Evolutionary conservation across 2,329 filamentous ascomycete genomes (phyloP).

Genomic region (Ceratocystis cacaofunesta): DNA sequence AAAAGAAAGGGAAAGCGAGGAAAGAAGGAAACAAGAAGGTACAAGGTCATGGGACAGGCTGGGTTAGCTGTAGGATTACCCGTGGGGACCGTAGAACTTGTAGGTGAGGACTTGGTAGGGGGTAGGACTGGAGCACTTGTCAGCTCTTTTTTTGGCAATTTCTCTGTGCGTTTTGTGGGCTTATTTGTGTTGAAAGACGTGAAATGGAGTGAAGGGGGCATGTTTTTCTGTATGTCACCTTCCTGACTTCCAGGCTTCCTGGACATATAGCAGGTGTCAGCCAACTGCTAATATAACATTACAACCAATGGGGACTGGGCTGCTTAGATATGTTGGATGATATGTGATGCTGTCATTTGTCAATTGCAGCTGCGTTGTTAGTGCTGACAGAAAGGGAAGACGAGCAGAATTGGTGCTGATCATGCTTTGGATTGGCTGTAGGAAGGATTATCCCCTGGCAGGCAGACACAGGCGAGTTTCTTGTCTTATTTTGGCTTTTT

Average conservation of each 20-base stretch:
- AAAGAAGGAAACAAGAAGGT: no score
- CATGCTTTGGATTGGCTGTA: neutral
- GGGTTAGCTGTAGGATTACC: neutral
- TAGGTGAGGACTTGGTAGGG: no score
- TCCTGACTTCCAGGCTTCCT: neutral
- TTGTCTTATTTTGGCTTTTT: neutral
- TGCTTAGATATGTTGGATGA: neutral
- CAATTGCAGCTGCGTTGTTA: neutral
- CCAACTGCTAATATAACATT: neutral
- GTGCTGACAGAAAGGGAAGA: neutral
- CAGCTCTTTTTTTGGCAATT: constrained; percentile 7
- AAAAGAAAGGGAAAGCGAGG: neutral
- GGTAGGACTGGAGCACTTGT: neutral
- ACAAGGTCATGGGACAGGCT: neutral
- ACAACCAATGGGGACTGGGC: neutral
- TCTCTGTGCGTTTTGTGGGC: constrained; percentile 1
- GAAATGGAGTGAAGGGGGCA: neutral
- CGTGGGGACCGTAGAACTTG: neutral
- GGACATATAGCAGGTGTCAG: neutral
- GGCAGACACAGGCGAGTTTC: neutral
- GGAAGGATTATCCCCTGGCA: neutral
- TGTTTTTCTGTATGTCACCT: neutral
- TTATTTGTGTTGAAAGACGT: neutral
- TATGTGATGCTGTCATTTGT: neutral
- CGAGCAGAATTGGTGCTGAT: neutral